Evolutionary conservation across 129 eudicot genomes (phyloP), one percentile per base, ranked within the genome.

Genomic region (Logfia minima): DNA sequence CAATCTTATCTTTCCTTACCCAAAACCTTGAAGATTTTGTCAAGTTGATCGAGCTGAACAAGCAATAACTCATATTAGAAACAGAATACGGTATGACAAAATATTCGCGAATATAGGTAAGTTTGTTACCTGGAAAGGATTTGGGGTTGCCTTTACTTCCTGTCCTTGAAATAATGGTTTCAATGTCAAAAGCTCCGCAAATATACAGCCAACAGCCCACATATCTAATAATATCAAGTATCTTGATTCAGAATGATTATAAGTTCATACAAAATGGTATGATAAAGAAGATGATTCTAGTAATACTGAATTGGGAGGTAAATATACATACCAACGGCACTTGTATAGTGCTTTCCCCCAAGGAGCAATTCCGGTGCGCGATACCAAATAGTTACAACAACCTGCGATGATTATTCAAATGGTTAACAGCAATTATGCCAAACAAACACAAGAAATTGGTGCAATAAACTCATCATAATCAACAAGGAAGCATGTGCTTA

Each of bases 161-260:
- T 92, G 96, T 51, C 99, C 99, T 94, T 94, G 99, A 83, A 94
- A 94, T 75, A 94, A 83, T 71, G 99, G 99, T 78, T 94, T 94
- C 74, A 94, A 77, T 22, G 99, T 94, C 76, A 94, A 76, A 81
- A 94, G 97, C 84, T 94, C 99, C 35, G 99, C 97, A 94, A 94
- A 94, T 84, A 94, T 94, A 84, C 99, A 94, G 58, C 99, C 99
- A 60, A 94, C 97, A 82, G 99, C 99, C 99, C 99, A 94, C 99
- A 94, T 94, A 86, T 89, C 94, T 89, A 76, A 84, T 28, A 53
- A 74, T 68, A 77, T 81, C 53, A 74, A 69, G 23, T 55, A 67
- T 14, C 8, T 72, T 41, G 17, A 22, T 66, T 75, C 70, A 67
- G 63, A 68, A 24, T 48, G 53, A 66, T 66, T n/a, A 43, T 53